phyloP scores from a whole-genome alignment of 345 rosid species.

The Triadica sebifera region DNA sequence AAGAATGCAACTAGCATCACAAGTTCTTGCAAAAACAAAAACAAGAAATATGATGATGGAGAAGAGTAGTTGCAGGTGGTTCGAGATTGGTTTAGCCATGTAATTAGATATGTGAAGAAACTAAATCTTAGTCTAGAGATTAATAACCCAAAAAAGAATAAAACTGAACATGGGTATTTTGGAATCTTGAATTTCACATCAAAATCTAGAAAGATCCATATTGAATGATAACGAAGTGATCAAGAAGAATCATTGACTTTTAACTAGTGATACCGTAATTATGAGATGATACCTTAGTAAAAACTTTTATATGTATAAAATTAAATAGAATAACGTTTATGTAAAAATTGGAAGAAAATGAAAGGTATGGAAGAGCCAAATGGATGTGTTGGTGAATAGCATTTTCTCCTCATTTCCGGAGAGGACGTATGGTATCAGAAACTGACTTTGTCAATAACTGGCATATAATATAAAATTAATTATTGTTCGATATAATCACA shows the following conservation, averaged over 20 bases:
- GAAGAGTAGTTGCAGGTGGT: constrained; percentile 1
- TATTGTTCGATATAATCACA: constrained; percentile 8
- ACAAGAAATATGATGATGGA: constrained; percentile 12
- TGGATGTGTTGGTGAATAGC: background rate
- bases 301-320: too few species aligned
- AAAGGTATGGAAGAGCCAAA: background rate
- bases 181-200: background rate
- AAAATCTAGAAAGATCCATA: background rate
- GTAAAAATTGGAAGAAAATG: background rate
- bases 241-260: too few species aligned
- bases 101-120: background rate
- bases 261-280: too few species aligned
- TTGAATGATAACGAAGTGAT: background rate
- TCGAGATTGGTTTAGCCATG: constrained; percentile 10
- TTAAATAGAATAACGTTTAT: background rate
- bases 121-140: background rate
- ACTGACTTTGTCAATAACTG: background rate
- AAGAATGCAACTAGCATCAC: constrained; percentile 27
- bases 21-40: constrained; percentile 7
- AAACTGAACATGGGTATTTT: background rate
- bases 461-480: background rate
- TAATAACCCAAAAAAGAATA: background rate
- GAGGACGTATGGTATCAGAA: background rate
- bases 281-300: too few species aligned
- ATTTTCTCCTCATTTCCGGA: background rate